Percentiles rank a stretch among this genome's conserved stretches.
Conservation (phyloP, 805 yeast species). For the Teunomyces cretensis region DNA sequence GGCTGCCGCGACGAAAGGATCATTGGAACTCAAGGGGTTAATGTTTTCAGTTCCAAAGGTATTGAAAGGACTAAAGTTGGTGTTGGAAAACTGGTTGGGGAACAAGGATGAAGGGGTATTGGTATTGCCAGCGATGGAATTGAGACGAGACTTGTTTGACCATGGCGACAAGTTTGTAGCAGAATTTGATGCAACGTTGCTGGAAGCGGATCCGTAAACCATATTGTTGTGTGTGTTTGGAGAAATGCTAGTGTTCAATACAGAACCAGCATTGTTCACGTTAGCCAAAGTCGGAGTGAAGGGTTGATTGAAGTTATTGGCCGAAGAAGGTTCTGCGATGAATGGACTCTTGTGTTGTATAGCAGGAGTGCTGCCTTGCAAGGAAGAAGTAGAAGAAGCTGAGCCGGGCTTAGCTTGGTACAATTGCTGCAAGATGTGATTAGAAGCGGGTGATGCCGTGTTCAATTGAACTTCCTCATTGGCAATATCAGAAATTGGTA, state of each 20-base stretch:
- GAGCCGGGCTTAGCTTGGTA: constrained; percentile 33
- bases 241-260: constrained; percentile 4
- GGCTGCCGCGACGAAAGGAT: background rate
- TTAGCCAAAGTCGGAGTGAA: background rate
- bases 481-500: background rate
- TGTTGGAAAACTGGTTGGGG: constrained; percentile 5
- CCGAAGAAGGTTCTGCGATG: background rate
- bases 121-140: constrained; percentile 5
- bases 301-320: background rate
- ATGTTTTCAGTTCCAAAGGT: background rate
- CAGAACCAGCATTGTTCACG: background rate
- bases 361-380: constrained; percentile 4
- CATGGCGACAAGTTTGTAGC: constrained; percentile 10
- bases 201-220: constrained; percentile 3
- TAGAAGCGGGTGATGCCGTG: constrained; percentile 4
- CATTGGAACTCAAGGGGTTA: constrained; percentile 1
- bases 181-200: background rate
- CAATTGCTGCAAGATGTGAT: constrained; percentile 33
- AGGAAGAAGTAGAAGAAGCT: constrained; percentile 1
- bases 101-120: constrained; percentile 4
- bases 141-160: constrained; percentile 12
- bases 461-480: constrained; percentile 2
- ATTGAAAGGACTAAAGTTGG: constrained; percentile 19
- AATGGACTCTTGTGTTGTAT: constrained; percentile 5
- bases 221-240: constrained; percentile 8